These are phyloP conservation scores for Tulasnella sp. DNA, from an alignment of 768 basidiomycete genomes.

Conservation along the genomic window DNA sequence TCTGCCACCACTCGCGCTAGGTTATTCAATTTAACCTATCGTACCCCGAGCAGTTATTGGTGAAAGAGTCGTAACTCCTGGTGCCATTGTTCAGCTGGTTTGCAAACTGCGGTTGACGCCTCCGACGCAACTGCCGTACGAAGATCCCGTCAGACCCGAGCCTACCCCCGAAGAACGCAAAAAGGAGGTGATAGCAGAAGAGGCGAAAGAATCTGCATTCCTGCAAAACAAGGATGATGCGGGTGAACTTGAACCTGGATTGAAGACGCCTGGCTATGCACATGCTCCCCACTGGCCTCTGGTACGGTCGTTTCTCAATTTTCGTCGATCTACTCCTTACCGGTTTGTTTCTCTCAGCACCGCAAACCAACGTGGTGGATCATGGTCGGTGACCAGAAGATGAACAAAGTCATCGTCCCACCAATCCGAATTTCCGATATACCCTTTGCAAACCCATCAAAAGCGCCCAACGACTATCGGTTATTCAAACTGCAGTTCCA, in stretches of 20 bases:
- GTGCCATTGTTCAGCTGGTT: conserved; percentile 74
- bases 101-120: conserved; percentile 68
- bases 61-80: conserved; percentile 76
- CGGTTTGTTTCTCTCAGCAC: conserved; percentile 37
- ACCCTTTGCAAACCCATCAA: conserved; percentile 43
- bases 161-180: conserved; percentile 31
- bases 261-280: conserved; percentile 43
- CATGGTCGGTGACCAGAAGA: conserved; percentile 76
- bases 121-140: conserved; percentile 29
- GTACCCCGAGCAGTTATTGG: conserved; percentile 53
- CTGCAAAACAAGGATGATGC: conserved; percentile 47
- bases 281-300: conserved; percentile 91
- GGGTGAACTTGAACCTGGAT: conserved; percentile 42
- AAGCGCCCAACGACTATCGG: conserved; percentile 49
- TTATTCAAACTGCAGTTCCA: conserved; percentile 91
- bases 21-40: neutral
- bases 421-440: conserved; percentile 73
- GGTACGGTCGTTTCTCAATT: conserved; percentile 36
- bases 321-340: no score
- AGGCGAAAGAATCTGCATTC: conserved; percentile 59
- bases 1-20: neutral
- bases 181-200: conserved; percentile 37
- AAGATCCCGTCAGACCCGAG: conserved; percentile 19
- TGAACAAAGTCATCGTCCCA: conserved; percentile 73
- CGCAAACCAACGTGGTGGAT: conserved; percentile 92